Base-by-base conservation (phyloP, 2,329 filamentous ascomycete species). In the Coniochaeta ligniaria region DNA sequence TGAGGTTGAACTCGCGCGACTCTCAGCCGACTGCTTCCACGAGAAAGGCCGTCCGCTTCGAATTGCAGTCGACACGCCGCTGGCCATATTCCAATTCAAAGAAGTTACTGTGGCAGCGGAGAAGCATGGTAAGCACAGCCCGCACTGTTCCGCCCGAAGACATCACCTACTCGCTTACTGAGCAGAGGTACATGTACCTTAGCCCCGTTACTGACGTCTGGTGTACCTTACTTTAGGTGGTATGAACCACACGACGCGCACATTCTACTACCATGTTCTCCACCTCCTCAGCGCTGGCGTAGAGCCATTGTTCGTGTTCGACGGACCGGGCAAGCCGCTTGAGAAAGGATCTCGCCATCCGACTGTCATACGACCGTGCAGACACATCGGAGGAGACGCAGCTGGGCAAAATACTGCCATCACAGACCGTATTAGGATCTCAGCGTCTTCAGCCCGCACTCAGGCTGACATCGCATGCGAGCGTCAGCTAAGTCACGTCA, bases 21-120 rank as follows among this genome's bases (percentile, higher is more conserved):
- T 60, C 3, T 66, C 65, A 28, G 65, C 67, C 26, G 64, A 68
- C 31, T 63, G 66, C 45, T 68, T 66, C 54, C 60, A 65, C 57
- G 55, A 57, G 22, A 64, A 61, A 16, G 59, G 63, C 11, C 61
- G 63, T 43, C 68, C 67, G 2, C 63, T 69, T 36, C 68, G 68
- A 33, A 67, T 69, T 61, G 67, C 66, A 5, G 55, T 70, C 38
- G 66, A 68, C 45, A 66, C 56, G 59, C 65, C 47, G 62, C 62
- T 62, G 63, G 64, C 63, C 8, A 35, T 64, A 8, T 60, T 59
- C 54, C 31, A 60, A 47, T 59, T 54, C 38, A 59, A 57, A 24
- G 17, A 33, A 2, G 50, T 33, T 4, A 63, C 61, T 6, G 11
- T 22, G 1, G 20, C 55, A 2, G 58, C 58, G 55, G 64, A 56